A percentile compares a stretch with the other conserved stretches of the same genome.
Evolutionary conservation across 75 land plant species (phyloP).

Genomic region (Gnetum montanum): DNA sequence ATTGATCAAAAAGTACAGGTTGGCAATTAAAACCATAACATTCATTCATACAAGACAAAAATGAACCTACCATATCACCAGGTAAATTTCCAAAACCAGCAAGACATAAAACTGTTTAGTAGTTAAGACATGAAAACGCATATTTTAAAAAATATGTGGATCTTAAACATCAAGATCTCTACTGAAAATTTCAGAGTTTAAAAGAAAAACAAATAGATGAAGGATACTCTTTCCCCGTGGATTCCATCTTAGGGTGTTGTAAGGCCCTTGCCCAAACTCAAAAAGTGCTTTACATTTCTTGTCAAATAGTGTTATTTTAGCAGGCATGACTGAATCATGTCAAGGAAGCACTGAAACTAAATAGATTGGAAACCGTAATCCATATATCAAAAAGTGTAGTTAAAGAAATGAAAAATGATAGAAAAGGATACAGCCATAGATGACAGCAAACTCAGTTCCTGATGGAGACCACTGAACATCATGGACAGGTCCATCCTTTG

Average conservation of each 20-base stretch:
- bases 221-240: conserved; percentile 98
- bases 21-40: too few relatives aligned
- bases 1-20: too few relatives aligned
- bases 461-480: conserved; percentile 94
- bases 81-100: conserved; percentile 98
- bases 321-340: conserved; percentile 81
- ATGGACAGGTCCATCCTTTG: conserved; percentile 96
- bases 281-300: conserved; percentile 73
- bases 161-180: too few relatives aligned
- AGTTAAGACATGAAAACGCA: too few relatives aligned
- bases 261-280: conserved; percentile 94
- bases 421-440: conserved; percentile 94
- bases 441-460: conserved; percentile 88
- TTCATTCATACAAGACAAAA: too few relatives aligned
- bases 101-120: conserved; percentile 86
- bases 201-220: too few relatives aligned
- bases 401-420: neutral
- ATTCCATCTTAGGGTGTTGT: conserved; percentile 93
- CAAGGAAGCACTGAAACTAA: conserved; percentile 19
- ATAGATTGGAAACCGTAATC: conserved; percentile 5
- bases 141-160: too few relatives aligned
- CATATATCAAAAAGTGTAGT: neutral
- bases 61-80: conserved; percentile 83
- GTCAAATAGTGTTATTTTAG: conserved; percentile 83
- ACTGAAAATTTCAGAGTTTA: too few relatives aligned